Percentiles rank a stretch among this genome's conserved stretches.
Conservation (phyloP, 768 basidiomycete species). For the Tricholomella constricta region DNA sequence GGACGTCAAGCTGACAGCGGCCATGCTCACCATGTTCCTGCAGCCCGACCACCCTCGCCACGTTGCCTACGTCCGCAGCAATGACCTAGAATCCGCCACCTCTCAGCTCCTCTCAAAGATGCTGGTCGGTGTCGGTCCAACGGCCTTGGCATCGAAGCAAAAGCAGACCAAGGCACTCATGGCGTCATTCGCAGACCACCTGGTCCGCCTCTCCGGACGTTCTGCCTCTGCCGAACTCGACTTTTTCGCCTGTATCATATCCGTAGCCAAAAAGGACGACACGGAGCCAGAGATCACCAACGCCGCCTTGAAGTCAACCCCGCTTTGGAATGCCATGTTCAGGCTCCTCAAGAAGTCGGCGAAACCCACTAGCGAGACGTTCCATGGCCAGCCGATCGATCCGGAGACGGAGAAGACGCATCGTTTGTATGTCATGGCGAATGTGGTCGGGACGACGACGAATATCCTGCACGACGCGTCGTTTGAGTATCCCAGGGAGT, state of each 20-base stretch:
- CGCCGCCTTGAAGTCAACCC: slow-evolving; percentile 1
- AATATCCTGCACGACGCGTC: not conserved
- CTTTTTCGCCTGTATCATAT: not conserved
- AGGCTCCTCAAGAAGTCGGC: slow-evolving; percentile 10
- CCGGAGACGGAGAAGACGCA: not conserved
- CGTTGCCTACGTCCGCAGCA: not conserved
- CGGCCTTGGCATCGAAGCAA: not conserved
- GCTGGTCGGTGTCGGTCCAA: slow-evolving; percentile 5
- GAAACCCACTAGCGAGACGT: not conserved
- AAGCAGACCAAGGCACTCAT: slow-evolving; percentile 10
- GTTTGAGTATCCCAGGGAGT: slow-evolving; percentile 1
- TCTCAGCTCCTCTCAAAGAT: slow-evolving; percentile 1
- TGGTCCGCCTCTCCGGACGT: not conserved
- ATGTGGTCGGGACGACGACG: not conserved
- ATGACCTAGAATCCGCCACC: not conserved
- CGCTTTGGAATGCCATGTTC: slow-evolving; percentile 12
- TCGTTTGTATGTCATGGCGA: not conserved
- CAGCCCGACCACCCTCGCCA: slow-evolving; percentile 5
- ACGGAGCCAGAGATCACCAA: slow-evolving; percentile 6
- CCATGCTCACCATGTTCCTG: slow-evolving; percentile 1
- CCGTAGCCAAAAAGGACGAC: not conserved
- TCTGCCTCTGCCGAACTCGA: not conserved
- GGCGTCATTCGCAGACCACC: slow-evolving; percentile 2
- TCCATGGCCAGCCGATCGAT: not conserved
- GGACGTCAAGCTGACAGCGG: not conserved